Evolutionary conservation across 2,329 filamentous ascomycete species (phyloP), one percentile per base, ranked within the genome.

Genomic region (Phyllosticta capitalensis): DNA sequence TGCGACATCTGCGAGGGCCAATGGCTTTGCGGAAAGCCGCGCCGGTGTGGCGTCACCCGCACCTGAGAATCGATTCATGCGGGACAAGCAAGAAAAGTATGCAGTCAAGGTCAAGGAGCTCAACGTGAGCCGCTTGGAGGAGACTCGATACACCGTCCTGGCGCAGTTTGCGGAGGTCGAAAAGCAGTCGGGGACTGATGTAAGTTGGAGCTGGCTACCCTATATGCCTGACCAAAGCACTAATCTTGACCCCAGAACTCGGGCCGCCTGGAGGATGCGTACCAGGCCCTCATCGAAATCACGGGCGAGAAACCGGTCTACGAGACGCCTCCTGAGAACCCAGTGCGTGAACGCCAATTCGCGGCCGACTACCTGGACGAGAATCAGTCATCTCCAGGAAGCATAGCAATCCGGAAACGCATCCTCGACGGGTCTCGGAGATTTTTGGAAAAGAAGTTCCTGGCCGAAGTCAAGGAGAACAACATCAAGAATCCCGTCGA

Each of bases 401-500:
- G 85, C 4, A 78, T 87, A 6, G 79, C 80, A 26, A 84, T 95
- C 70, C 87, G 89, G 65, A 92, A 88, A 73, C 83, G 82, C 55
- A 92, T 96, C 58, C 79, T 96, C 14, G 80, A 84, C 55, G 92
- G 92, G 2, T 90, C 91, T 55, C 88, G 89, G 63, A 76, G 74
- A 14, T 95, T 88, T 72, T 76, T 97, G 24, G 92, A 97, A 74
- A 85, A 84, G 67, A 83, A 87, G 64, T 96, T 95, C 72, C 85
- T 88, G 69, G 79, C 80, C 54, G 85, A 92, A 65, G 81, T 97
- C 45, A 89, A 96, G 69, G 81, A 79, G 9, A 78, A 88, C 49
- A 87, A 99, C 62, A 81, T 83, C 48, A 95, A 88, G 72, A 90
- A 94, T 69, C 91, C 92, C 1, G 84, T 87, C 59, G 92, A 96